Conservation (phyloP, 495 filamentous ascomycete species). For the Hypomontagnella submonticulosa region DNA sequence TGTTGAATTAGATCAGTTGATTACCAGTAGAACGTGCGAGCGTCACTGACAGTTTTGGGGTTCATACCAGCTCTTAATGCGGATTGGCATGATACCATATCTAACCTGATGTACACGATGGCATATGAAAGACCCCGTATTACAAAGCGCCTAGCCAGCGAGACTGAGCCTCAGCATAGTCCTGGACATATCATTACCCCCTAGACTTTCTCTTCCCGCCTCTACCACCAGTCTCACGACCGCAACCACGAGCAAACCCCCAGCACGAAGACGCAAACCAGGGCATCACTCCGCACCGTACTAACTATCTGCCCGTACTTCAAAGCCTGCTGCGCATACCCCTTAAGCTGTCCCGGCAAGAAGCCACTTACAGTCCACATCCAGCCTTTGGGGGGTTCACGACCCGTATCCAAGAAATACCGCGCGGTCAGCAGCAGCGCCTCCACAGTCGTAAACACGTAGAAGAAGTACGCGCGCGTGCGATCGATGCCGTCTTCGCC, state of each 20-base stretch:
- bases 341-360: conserved; percentile 66
- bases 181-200: too few species aligned
- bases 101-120: too few species aligned
- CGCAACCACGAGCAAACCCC: conserved; percentile 76
- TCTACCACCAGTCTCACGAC: conserved; percentile 29
- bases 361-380: conserved; percentile 69
- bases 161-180: too few species aligned
- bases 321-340: conserved; percentile 67
- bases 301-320: conserved; percentile 76
- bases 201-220: background rate
- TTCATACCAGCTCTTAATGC: too few species aligned
- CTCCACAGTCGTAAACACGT: conserved; percentile 82
- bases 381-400: conserved; percentile 58
- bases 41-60: too few species aligned
- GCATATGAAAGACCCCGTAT: too few species aligned
- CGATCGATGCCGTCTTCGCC: conserved; percentile 39
- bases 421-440: conserved; percentile 74
- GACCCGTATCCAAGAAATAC: conserved; percentile 69
- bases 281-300: conserved; percentile 70
- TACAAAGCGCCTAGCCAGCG: too few species aligned
- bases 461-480: conserved; percentile 66
- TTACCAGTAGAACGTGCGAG: too few species aligned
- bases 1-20: too few species aligned
- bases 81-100: too few species aligned
- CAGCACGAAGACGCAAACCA: conserved; percentile 80